Evolutionary conservation across 2,329 filamentous ascomycete species (phyloP), one percentile per base, ranked within the genome.

Genomic region (Aureobasidium zeae): DNA sequence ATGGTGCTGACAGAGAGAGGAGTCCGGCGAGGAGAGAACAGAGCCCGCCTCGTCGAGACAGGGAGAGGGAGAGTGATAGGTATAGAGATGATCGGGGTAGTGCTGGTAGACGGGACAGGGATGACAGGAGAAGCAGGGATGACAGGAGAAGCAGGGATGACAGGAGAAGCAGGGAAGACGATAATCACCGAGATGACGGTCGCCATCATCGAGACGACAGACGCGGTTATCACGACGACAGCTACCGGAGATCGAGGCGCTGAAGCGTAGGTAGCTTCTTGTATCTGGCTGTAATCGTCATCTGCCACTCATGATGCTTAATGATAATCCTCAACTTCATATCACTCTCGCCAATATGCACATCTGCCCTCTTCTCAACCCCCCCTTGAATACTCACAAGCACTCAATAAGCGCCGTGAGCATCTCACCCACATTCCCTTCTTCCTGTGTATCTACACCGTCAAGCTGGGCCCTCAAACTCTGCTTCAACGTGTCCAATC

Each of bases 391-490:
- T 30, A 12, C n/a, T 33, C n/a, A 43, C 30, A 47, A 25, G 26
- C 36, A 47, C 19, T 63, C 57, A n/a, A 74, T 55, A 45, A 85
- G 61, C 3, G 79, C 78, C 45, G 66, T 68, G 34, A 86, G 62
- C 77, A 85, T 83, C 47, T 84, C 81, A 52, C 72, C 74, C 46
- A 58, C 70, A 31, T 61, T 60, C n/a, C 73, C 71, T 2, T 66
- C 66, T 10, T 69, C 66, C 38, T 71, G 68, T 5, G 70, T 70
- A 42, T 72, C 69, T 20, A 82, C 70, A 1, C 71, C 75, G 48
- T 74, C 67, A 5, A 81, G 60, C 67, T 83, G 81, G 55, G 80
- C 79, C 69, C 79, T 70, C 35, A 98, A 64, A 17, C 85, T 87
- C 13, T 57, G 63, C 52, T 72, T 77, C 16, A 96, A 63, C 12